phyloP scores from a whole-genome alignment of 768 basidiomycete genomes.

The Mycena venus region DNA sequence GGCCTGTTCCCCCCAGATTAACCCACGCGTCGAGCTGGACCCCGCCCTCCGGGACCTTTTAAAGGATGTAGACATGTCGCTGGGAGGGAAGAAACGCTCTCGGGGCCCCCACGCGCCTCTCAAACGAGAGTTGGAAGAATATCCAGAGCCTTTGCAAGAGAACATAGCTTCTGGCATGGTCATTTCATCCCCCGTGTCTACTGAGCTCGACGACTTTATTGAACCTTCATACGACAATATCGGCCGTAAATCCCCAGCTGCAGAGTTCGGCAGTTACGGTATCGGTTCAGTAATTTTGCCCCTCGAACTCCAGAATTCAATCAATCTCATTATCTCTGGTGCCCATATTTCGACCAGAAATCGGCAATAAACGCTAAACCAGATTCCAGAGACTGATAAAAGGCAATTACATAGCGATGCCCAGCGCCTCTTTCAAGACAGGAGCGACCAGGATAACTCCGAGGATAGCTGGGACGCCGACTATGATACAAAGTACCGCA shows the following conservation, averaged over 20 bases:
- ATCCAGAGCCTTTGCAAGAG: slow-evolving; percentile 40
- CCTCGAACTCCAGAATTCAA: slow-evolving; percentile 74
- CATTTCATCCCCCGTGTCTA: slow-evolving; percentile 13
- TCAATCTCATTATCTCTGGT: slow-evolving; percentile 80
- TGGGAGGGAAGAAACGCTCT: slow-evolving; percentile 54
- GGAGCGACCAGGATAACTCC: slow-evolving; percentile 39
- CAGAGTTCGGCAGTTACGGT: slow-evolving; percentile 80
- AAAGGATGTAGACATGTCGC: slow-evolving; percentile 76
- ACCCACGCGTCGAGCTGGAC: slow-evolving; percentile 74
- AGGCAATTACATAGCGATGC: slow-evolving; percentile 76
- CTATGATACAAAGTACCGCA: slow-evolving; percentile 73
- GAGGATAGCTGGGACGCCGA: slow-evolving; percentile 65
- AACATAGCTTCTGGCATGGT: slow-evolving; percentile 29
- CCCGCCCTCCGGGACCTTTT: slow-evolving; percentile 73
- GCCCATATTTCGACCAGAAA: slow-evolving; percentile 30
- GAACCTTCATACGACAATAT: slow-evolving; percentile 39
- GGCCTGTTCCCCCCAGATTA: slow-evolving; percentile 54
- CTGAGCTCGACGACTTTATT: slow-evolving; percentile 48
- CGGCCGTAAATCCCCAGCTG: slow-evolving; percentile 82
- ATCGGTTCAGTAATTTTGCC: slow-evolving; percentile 83
- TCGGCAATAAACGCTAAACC: slow-evolving; percentile 20
- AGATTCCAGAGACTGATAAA: slow-evolving; percentile 71
- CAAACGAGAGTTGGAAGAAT: slow-evolving; percentile 69
- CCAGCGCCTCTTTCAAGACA: slow-evolving; percentile 73
- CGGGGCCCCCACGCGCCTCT: slow-evolving; percentile 34